A percentile compares a stretch with the other conserved stretches of the same genome.
Conservation (phyloP, 805 yeast genomes). For the Alloascoidea africana region DNA sequence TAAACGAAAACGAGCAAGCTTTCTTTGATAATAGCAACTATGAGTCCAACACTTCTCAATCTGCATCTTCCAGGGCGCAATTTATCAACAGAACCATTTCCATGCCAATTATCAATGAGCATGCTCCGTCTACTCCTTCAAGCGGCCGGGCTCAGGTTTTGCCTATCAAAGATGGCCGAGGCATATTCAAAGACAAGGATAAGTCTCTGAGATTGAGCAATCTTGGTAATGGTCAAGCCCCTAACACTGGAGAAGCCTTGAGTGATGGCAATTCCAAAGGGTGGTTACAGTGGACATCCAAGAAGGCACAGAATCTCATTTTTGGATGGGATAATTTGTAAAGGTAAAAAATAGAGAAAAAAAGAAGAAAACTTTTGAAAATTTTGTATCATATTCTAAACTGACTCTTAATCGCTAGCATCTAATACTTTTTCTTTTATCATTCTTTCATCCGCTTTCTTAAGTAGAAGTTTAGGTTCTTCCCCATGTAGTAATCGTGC, state of each 20-base stretch:
- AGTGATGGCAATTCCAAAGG: constrained; percentile 7
- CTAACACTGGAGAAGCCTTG: constrained; percentile 2
- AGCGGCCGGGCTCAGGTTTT: constrained; percentile 5
- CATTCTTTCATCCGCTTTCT: no score
- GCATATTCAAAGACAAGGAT: constrained; percentile 13
- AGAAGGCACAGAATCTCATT: constrained; percentile 27
- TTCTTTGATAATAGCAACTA: constrained; percentile 7
- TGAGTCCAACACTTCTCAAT: constrained; percentile 2
- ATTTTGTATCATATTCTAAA: no score
- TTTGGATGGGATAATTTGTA: constrained; percentile 41
- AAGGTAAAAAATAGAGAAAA: no score
- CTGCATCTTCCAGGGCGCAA: constrained; percentile 2
- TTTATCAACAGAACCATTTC: constrained; percentile 8
- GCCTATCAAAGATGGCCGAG: constrained; percentile 10
- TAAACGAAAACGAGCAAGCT: constrained; percentile 3
- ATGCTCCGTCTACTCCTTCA: constrained; percentile 2
- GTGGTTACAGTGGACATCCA: constrained; percentile 18
- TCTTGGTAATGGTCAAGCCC: constrained; percentile 4
- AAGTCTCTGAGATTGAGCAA: neutral
- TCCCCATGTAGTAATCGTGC: no score
- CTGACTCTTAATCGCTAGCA: no score
- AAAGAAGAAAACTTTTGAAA: no score
- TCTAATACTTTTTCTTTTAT: no score
- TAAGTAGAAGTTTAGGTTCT: no score
- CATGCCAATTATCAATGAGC: constrained; percentile 8